phyloP scores from a whole-genome alignment of 202 grass and related monocot genomes.

The Tripidium arundinaceum region DNA sequence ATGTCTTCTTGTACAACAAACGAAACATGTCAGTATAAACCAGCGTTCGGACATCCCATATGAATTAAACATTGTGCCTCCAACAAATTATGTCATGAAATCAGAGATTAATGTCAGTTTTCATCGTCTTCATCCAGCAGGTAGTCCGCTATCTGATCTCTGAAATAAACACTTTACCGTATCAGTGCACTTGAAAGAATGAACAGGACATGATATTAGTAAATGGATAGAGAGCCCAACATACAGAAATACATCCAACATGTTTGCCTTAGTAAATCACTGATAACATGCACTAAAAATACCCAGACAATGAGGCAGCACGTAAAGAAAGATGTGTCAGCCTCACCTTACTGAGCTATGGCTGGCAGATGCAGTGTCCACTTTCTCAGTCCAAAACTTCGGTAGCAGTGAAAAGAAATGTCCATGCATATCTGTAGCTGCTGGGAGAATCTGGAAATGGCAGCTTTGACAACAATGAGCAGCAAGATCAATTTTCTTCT shows the following conservation, averaged over 20 bases:
- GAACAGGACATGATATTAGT: neutral
- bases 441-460: conserved; percentile 78
- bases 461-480: conserved; percentile 80
- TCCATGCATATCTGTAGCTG: conserved; percentile 29
- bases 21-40: conserved; percentile 32
- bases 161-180: conserved; percentile 38
- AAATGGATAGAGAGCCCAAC: conserved; percentile 1
- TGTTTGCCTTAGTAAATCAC: conserved; percentile 25
- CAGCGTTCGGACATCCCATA: neutral
- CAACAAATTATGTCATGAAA: neutral
- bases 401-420: conserved; percentile 74
- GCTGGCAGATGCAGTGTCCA: conserved; percentile 29
- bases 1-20: conserved; percentile 36
- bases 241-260: neutral
- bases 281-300: conserved; percentile 20
- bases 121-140: conserved; percentile 46
- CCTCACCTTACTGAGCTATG: conserved; percentile 54
- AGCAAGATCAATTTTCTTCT: conserved; percentile 42
- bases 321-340: conserved; percentile 13
- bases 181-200: conserved; percentile 19
- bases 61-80: neutral
- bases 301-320: neutral
- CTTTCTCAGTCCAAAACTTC: conserved; percentile 57
- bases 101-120: conserved; percentile 25
- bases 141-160: conserved; percentile 69